Conservation (phyloP, 306 rosid species). For the Casuarina equisetifolia region DNA sequence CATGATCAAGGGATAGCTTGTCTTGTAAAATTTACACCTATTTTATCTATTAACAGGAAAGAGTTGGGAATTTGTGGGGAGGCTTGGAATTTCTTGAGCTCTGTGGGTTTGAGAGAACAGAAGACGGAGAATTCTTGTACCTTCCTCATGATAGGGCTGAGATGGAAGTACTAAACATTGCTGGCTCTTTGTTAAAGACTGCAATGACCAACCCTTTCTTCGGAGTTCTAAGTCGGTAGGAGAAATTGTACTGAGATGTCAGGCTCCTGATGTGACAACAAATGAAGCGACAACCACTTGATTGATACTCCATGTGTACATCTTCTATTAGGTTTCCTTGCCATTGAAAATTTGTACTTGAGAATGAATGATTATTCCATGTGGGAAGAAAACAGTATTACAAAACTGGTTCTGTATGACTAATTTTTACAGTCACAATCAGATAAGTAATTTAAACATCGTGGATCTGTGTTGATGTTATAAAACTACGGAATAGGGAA, state of each 20-base stretch:
- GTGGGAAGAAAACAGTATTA: too few species aligned
- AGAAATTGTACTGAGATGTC: constrained; percentile 12
- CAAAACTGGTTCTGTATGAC: too few species aligned
- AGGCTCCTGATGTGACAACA: not conserved
- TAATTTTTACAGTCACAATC: too few species aligned
- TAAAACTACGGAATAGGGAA: too few species aligned
- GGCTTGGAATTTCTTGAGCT: constrained; percentile 82
- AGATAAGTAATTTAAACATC: too few species aligned
- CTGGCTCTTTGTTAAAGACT: constrained; percentile 60
- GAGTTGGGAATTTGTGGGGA: constrained; percentile 71
- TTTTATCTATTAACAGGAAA: constrained; percentile 51
- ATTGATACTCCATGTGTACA: not conserved
- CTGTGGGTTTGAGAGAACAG: constrained; percentile 70
- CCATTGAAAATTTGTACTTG: not conserved
- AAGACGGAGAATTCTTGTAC: constrained; percentile 54
- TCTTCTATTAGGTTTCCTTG: constrained; percentile 1
- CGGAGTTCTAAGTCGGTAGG: constrained; percentile 53
- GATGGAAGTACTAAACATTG: constrained; percentile 44
- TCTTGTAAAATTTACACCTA: not conserved
- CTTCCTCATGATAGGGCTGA: constrained; percentile 62
- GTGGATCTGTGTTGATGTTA: too few species aligned
- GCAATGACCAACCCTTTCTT: constrained; percentile 87
- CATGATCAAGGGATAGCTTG: not conserved
- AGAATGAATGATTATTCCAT: constrained; percentile 14
- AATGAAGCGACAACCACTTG: constrained; percentile 1